A percentile compares a stretch with the other conserved stretches of the same genome.
These are phyloP conservation scores for Neonectria sp. DNA, from an alignment of 2,329 filamentous ascomycete species.

Conservation along the genomic window DNA sequence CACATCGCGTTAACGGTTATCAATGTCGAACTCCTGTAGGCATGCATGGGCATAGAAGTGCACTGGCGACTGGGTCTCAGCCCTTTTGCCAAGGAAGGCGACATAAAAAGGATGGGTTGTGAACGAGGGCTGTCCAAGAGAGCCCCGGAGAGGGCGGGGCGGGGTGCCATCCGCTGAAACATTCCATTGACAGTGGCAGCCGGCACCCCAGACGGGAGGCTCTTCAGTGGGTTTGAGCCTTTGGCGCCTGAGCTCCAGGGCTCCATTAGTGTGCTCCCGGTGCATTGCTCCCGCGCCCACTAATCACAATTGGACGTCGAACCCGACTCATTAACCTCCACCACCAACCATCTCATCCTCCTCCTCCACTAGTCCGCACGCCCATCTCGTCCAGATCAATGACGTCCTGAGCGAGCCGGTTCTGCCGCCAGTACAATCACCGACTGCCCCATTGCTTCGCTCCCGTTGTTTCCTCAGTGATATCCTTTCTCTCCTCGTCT, in stretches of 20 bases:
- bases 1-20: not conserved
- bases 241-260: slow-evolving; percentile 3
- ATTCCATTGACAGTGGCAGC: no score
- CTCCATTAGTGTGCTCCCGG: not conserved
- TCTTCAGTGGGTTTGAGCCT: not conserved
- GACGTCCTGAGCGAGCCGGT: slow-evolving; percentile 44
- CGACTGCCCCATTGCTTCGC: slow-evolving; percentile 28
- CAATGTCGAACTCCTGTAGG: not conserved
- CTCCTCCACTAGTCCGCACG: slow-evolving; percentile 37
- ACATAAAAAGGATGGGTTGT: not conserved
- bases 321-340: slow-evolving; percentile 30
- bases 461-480: slow-evolving; percentile 19
- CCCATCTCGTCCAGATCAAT: slow-evolving; percentile 41
- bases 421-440: slow-evolving; percentile 24
- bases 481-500: slow-evolving; percentile 16
- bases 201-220: not conserved
- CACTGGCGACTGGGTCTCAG: not conserved
- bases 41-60: not conserved
- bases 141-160: not conserved
- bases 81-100: not conserved
- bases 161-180: no score
- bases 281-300: not conserved
- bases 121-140: not conserved
- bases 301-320: slow-evolving; percentile 25
- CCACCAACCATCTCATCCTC: slow-evolving; percentile 43